Evolutionary conservation across 305 asterid genomes (phyloP).

Genomic region (Rubia occidens): DNA sequence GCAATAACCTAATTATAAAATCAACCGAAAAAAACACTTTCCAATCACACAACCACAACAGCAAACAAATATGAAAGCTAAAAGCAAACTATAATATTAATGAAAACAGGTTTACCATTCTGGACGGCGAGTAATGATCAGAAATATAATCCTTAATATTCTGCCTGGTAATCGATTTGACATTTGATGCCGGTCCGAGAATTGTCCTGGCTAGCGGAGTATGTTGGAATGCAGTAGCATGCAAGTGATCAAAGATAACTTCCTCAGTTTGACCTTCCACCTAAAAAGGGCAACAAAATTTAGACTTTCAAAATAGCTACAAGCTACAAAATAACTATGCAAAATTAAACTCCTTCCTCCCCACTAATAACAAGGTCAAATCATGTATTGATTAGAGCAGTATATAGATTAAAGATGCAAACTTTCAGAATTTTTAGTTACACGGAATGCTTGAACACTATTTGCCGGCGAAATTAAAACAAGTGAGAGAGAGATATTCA

Average conservation of each 20-base stretch:
- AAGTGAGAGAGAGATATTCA: not conserved
- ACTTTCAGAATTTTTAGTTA: not conserved
- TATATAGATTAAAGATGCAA: not conserved
- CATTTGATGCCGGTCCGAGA: conserved; percentile 78
- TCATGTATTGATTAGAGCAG: no score
- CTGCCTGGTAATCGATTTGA: conserved; percentile 42
- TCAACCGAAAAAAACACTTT: not conserved
- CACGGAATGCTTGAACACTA: not conserved
- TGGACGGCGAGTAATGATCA: conserved; percentile 70
- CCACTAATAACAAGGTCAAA: no score
- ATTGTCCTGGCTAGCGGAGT: conserved; percentile 81
- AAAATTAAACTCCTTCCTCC: not conserved
- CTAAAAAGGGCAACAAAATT: conserved; percentile 25
- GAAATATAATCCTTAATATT: conserved; percentile 52
- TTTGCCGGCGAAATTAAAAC: not conserved
- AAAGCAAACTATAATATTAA: not conserved
- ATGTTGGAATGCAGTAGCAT: conserved; percentile 88
- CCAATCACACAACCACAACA: not conserved
- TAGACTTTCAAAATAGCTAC: not conserved
- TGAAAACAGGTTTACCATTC: conserved; percentile 40
- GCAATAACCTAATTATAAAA: conserved; percentile 44
- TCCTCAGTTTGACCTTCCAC: conserved; percentile 78
- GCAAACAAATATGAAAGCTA: not conserved
- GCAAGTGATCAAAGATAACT: conserved; percentile 83
- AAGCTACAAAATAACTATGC: not conserved